Base-by-base conservation (phyloP, 2,329 filamentous ascomycete species). In the Epichloe uncinata region DNA sequence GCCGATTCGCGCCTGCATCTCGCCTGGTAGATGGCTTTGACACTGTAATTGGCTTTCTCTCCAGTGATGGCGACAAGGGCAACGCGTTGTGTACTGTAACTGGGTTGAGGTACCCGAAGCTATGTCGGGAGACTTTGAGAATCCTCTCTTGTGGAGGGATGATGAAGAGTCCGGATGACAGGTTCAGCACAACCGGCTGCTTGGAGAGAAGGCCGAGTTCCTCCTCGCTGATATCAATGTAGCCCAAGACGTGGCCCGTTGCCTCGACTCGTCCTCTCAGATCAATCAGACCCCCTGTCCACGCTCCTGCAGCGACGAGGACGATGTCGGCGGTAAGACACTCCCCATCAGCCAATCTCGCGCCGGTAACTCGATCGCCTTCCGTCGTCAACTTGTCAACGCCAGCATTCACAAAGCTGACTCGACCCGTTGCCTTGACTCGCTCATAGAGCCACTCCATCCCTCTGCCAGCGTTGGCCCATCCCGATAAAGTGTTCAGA, bases 261-360 rank as follows among this genome's bases (percentile, higher is more conserved):
- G 90, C 85, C 55, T 84, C 78, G 38, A 82, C 82, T 42, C 85
- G 78, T 26, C 87, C 87, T 44, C 82, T 73, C 1, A 96, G 71
- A 64, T 95, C 85, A 50, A 96, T 69, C 20, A 96, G 73, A 1
- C 78, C 75, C 2, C 82, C 78, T 2, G 86, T 87, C 90, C 91
- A 97, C 4, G 91, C 89, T 15, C 91, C 91, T 0, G 89, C 82
- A 0, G 91, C 89, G 2, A 95, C 74, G 50, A 96, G 73, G 35
- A 86, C 82, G 7, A 95, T 73, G 52, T 87, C 85, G 2, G 85
- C 86, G 4, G 66, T 68, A 6, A 69, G 53, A 6, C 71, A 20
- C 72, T 48, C 53, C 6, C 61, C 60, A 45, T 64, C 59, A n/a
- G 55, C 55, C 43, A 68, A 46, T 54, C 60, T 60, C 15, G 64